phyloP scores from a whole-genome alignment of 148 eudicot genomes.

The Agrostemma githago region DNA sequence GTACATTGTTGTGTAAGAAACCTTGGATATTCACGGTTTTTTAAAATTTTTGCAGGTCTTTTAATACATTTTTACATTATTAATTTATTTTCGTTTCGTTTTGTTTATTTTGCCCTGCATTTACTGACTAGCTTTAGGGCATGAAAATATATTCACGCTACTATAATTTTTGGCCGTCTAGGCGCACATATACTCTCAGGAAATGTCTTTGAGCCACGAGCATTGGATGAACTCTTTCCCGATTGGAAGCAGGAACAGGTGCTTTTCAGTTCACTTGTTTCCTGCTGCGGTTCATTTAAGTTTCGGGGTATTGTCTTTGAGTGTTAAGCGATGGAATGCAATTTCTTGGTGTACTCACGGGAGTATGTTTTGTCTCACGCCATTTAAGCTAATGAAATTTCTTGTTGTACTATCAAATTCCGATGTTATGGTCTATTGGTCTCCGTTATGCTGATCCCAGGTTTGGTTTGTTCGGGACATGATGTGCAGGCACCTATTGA shows the following conservation, averaged over 20 bases:
- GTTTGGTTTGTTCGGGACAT: conserved; percentile 9
- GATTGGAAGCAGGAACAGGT: conserved; percentile 84
- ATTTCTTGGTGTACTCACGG: conserved; percentile 1
- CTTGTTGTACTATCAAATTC: conserved; percentile 1
- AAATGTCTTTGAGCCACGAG: conserved; percentile 97
- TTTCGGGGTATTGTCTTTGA: background rate
- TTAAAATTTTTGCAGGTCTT: background rate
- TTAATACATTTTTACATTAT: background rate
- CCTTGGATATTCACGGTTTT: background rate
- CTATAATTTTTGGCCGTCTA: conserved; percentile 21
- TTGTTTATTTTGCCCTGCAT: background rate
- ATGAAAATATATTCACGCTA: background rate
- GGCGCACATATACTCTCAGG: conserved; percentile 96
- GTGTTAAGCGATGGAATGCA: background rate
- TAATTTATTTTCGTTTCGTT: background rate
- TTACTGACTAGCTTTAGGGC: background rate
- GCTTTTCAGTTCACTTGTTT: conserved; percentile 12
- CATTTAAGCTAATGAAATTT: too few relatives aligned
- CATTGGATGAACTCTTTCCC: conserved; percentile 89
- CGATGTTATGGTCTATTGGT: background rate
- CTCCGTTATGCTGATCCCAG: conserved; percentile 12
- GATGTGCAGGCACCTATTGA: conserved; percentile 76
- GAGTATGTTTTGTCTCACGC: background rate
- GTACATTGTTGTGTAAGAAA: background rate
- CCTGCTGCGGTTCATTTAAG: background rate